Base-by-base conservation (phyloP, 2,329 filamentous ascomycete genomes). In the Sporothrix globosa region DNA sequence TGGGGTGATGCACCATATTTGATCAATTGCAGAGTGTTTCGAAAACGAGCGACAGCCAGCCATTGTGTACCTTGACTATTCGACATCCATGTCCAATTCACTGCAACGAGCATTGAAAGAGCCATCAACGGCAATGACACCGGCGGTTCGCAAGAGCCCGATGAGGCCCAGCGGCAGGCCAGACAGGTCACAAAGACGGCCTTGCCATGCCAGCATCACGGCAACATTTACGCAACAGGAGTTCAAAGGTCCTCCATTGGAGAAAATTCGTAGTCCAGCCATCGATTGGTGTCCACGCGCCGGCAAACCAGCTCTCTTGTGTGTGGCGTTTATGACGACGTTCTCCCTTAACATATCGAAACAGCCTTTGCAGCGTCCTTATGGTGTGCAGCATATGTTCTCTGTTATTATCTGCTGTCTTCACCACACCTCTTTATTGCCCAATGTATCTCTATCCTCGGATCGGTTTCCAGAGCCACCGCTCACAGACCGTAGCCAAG, bases 161-260 rank as follows among this genome's bases (percentile, higher is more conserved):
- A 52, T 17, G 46, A 41, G n/a, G 27, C 27, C 63, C 44, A 46
- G 46, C 46, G 63, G 63, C 63, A 50, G 63, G 46, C 61, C 63
- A 66, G 44, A 24, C 63, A 39, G 46, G 63, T 11, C 63, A 24
- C 41, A 65, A 30, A 63, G 46, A 63, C 13, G 58, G 58, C 39
- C 58, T 46, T 46, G 5, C n/a, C 14, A 46, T 63, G 58, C 34
- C 41, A 17, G 58, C 58, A 46, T 27, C 44, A 17, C 41, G 19
- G 44, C 44, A 21, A 65, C 34, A 50, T 65, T 50, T 50, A 50
- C 44, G 50, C 44, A 50, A n/a, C 24, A 65, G 24, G 14, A 34
- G 27, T 21, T 21, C 14, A 13, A 21, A 48, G 27, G 3, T 1
- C 27, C 19, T n/a, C 39, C 63, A 53, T 53, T 66, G 63, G 63